A percentile compares a stretch with the other conserved stretches of the same genome.
These are phyloP conservation scores for Coniella lustricola DNA, from an alignment of 2,329 filamentous ascomycete genomes.

Conservation along the genomic window DNA sequence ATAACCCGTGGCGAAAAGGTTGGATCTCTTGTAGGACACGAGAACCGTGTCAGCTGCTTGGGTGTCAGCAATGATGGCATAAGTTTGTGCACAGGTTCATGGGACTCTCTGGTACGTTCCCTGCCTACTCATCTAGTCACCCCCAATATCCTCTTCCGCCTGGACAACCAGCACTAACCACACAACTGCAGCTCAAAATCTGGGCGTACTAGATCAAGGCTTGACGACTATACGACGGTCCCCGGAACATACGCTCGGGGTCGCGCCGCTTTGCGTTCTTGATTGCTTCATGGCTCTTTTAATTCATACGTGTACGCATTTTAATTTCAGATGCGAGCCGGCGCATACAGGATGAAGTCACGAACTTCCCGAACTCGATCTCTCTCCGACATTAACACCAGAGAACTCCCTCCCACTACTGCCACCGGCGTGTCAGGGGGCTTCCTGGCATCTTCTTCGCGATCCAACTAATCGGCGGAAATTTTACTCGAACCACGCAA, in stretches of 20 bases:
- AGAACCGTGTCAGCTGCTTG: conserved; percentile 97
- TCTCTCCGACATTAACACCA: conserved; percentile 23
- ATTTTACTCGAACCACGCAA: conserved; percentile 4
- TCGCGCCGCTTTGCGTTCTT: conserved; percentile 21
- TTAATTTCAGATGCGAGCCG: conserved; percentile 33
- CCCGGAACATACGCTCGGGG: conserved; percentile 23
- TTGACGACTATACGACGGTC: conserved; percentile 21
- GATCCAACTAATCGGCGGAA: conserved; percentile 1
- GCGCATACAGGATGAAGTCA: conserved; percentile 42
- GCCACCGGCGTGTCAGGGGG: conserved; percentile 19
- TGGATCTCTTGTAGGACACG: conserved; percentile 91
- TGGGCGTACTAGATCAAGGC: conserved; percentile 63
- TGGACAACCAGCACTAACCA: conserved; percentile 24
- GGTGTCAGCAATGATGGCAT: conserved; percentile 99
- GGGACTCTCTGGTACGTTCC: conserved; percentile 88
- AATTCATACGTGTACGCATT: conserved; percentile 33
- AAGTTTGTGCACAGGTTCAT: conserved; percentile 97
- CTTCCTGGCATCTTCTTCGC: conserved; percentile 15
- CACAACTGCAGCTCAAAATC: conserved; percentile 62
- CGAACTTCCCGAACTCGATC: conserved; percentile 31
- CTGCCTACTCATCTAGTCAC: background rate
- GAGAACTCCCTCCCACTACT: conserved; percentile 18
- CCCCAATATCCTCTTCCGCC: background rate
- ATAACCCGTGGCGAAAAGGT: conserved; percentile 94
- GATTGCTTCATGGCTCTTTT: conserved; percentile 28